Conservation (phyloP, 495 filamentous ascomycete species). For the Delitschia confertaspora region DNA sequence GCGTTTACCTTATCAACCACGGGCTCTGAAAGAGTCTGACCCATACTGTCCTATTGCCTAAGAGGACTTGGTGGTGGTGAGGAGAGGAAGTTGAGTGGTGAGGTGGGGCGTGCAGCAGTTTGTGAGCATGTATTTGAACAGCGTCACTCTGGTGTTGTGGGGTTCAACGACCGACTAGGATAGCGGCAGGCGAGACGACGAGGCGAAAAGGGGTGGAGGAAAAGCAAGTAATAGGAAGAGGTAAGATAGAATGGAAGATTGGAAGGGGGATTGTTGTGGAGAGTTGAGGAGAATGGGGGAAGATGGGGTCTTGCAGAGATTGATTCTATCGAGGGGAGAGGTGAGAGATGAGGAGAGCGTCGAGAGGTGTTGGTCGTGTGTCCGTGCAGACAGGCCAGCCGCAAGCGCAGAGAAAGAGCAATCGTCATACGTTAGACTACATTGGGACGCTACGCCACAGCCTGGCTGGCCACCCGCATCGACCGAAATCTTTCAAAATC, state of each 20-base stretch:
- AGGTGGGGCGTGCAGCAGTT: slow-evolving; percentile 12
- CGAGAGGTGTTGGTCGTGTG: not conserved
- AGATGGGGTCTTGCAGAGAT: not conserved
- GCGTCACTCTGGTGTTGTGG: slow-evolving; percentile 14
- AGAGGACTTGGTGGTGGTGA: slow-evolving; percentile 6
- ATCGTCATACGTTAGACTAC: no score
- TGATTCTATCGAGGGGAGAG: no score
- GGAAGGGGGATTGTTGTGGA: not conserved
- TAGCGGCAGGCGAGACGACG: not conserved
- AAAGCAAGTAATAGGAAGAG: not conserved
- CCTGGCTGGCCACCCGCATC: no score
- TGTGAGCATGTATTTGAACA: slow-evolving; percentile 25
- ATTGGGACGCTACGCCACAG: no score
- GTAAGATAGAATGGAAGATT: no score
- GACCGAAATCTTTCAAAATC: no score
- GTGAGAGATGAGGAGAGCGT: not conserved
- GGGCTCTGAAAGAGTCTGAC: slow-evolving; percentile 98
- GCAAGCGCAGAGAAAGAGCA: no score
- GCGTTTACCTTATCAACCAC: slow-evolving; percentile 98
- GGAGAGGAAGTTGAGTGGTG: slow-evolving; percentile 6
- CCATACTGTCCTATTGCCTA: slow-evolving; percentile 51
- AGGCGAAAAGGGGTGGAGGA: not conserved
- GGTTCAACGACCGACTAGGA: slow-evolving; percentile 2
- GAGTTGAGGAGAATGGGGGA: not conserved
- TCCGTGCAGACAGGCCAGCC: no score